Base-by-base conservation (phyloP, 306 rosid genomes). In the Cajanus cajan region DNA sequence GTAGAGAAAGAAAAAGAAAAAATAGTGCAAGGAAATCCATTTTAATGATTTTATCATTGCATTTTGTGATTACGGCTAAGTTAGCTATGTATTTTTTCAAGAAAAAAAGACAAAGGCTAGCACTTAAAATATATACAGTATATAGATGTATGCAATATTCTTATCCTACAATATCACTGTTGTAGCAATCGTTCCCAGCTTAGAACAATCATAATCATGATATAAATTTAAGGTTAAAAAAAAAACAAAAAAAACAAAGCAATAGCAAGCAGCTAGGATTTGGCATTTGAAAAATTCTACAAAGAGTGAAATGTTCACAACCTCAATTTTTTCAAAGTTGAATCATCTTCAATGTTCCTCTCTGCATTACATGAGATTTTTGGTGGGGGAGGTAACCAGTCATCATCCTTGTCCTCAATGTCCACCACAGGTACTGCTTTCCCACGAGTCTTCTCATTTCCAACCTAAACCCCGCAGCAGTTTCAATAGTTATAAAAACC, bases 311-410 rank as follows among this genome's bases (percentile, higher is more conserved):
- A 55, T 6, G 2, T 2, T 4, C 25, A 11, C 68, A 87, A 95
- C 99, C 98, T 93, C 83, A 93, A 74, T 19, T 83, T 85, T 85
- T 68, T 91, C 69, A 95, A 78, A 41, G 94, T 90, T 8, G 99
- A 90, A 85, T 93, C 83, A 68, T 90, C 94, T 11, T 34, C 86
- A 37, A 69, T 45, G 57, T 25, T 58, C 74, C 5, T 70, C 11
- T 66, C 72, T 3, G 79, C 43, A 57, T 79, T 76, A n/a, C 48
- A 24, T 0, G 86, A 51, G 57, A 83, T 82, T 87, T 89, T 90
- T 2, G 99, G 99, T 11, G 98, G 98, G 84, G 98, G 90, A 68
- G 80, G 89, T n/a, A 95, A 78, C 99, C 99, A 95, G 76, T 95
- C 99, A 74, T 93, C 97, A 6, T 89, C 90, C 37, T 77, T 69